Base-by-base conservation (phyloP, 2,329 filamentous ascomycete species). In the Botryotinia narcissicola region DNA sequence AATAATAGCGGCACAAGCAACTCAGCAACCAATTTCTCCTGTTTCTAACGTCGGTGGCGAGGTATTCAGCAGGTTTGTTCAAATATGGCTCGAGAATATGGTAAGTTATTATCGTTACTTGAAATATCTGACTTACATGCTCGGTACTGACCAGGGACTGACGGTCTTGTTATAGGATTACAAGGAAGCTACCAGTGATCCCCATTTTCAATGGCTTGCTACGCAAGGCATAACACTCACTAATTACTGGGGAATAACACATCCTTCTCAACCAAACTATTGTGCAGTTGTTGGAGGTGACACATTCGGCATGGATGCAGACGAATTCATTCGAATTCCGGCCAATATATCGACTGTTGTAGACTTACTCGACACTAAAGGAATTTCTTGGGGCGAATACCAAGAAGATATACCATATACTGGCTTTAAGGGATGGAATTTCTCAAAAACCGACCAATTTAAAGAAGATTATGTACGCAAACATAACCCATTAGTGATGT, bases 381-480 rank as follows among this genome's bases (percentile, higher is more conserved):
- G 81, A 25, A 83, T 87, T 67, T 83, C 83, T 74, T 87, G 85
- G 85, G 86, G 84, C 35, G 82, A 85, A 74, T 88, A 88, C 78
- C 84, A 88, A 79, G 84, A 89, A 81, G 85, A 87, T 78, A 85
- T 85, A 82, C 84, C 85, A 0, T 87, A 84, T 76, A 80, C 83
- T 10, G 85, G 85, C 1, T 86, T 85, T 75, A 81, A 85, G 74
- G 85, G 84, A 35, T 75, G 70, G 70, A 82, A 85, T 60, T 88
- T 83, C 77, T 84, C 85, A 32, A 89, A 90, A 76, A 86, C 86
- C 73, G 78, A 86, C 75, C 89, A 85, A 1, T 84, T 84, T 6
- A 84, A 85, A 40, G 88, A 90, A 75, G 86, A 87, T 81, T 91
- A 92, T 78, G 89, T 91, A 46, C 86, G 90, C 73, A 91, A 91